Evolutionary conservation across 2,329 filamentous ascomycete species (phyloP).

Genomic region (Ophiostoma australiae): DNA sequence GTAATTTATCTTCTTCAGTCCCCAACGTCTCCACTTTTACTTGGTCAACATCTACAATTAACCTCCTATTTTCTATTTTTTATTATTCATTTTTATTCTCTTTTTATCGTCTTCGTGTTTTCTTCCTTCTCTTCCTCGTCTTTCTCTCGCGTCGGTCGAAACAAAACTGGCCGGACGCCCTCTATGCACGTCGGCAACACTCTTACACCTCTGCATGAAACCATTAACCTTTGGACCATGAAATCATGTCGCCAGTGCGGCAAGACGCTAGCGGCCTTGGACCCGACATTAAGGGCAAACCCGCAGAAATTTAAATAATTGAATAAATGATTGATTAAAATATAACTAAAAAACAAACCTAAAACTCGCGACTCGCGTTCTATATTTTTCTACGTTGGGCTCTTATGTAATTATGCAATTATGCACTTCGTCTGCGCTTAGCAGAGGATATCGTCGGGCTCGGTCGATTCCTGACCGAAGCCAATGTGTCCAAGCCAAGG

Average conservation of each 20-base stretch:
- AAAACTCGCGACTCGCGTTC: slow-evolving; percentile 4
- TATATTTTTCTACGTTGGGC: background rate
- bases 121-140: too few species aligned
- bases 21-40: background rate
- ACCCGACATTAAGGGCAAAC: background rate
- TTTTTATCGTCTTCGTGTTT: too few species aligned
- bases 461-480: background rate
- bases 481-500: background rate
- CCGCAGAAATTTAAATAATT: background rate
- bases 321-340: too few species aligned
- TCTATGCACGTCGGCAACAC: too few species aligned
- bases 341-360: too few species aligned
- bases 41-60: too few species aligned
- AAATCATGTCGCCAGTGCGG: too few species aligned
- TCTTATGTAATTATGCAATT: slow-evolving; percentile 15
- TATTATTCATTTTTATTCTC: background rate
- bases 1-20: background rate
- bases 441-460: slow-evolving; percentile 4
- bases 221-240: too few species aligned
- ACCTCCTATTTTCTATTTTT: background rate
- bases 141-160: too few species aligned
- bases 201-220: too few species aligned
- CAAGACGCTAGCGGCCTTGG: too few species aligned
- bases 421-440: slow-evolving; percentile 16
- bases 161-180: too few species aligned